Conservation (phyloP, 1,284 basidiomycete genomes). For the Apiotrichum montevideense region DNA sequence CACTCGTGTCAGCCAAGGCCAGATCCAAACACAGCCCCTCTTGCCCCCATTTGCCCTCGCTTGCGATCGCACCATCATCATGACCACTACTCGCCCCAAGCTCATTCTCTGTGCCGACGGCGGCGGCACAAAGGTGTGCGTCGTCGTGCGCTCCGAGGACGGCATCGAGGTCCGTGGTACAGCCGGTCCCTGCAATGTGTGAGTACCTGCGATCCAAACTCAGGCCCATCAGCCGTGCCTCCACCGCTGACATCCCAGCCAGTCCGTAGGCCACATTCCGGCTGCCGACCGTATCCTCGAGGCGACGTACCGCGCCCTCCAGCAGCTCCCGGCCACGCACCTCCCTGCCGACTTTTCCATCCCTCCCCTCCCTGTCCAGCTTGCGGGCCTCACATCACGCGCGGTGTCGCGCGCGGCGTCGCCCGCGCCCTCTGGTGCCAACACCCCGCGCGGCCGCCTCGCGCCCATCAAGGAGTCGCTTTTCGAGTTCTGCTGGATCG, state of each 20-base stretch:
- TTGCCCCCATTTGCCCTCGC: no score
- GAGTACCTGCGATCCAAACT: constrained; percentile 11
- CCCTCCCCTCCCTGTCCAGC: constrained; percentile 10
- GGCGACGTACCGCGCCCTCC: constrained; percentile 38
- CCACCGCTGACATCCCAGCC: constrained; percentile 16
- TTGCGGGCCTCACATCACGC: constrained; percentile 10
- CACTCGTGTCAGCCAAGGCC: neutral
- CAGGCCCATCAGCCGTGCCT: neutral
- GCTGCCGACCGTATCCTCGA: constrained; percentile 35
- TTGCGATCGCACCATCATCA: no score
- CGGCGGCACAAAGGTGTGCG: constrained; percentile 39
- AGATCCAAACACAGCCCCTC: no score
- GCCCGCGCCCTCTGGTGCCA: constrained; percentile 3
- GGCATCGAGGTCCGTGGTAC: constrained; percentile 36
- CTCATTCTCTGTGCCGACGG: constrained; percentile 38
- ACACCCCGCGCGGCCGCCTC: constrained; percentile 12
- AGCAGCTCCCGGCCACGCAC: constrained; percentile 25
- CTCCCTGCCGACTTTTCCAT: constrained; percentile 22
- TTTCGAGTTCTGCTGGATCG: constrained; percentile 38
- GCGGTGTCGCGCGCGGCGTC: constrained; percentile 13
- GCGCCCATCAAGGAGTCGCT: constrained; percentile 23
- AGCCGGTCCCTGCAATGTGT: constrained; percentile 42
- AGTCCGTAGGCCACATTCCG: constrained; percentile 28
- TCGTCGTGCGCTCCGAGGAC: constrained; percentile 32
- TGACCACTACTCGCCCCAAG: constrained; percentile 7